Conservation (phyloP, 2,329 filamentous ascomycete genomes). For the Colletotrichum falcatum region DNA sequence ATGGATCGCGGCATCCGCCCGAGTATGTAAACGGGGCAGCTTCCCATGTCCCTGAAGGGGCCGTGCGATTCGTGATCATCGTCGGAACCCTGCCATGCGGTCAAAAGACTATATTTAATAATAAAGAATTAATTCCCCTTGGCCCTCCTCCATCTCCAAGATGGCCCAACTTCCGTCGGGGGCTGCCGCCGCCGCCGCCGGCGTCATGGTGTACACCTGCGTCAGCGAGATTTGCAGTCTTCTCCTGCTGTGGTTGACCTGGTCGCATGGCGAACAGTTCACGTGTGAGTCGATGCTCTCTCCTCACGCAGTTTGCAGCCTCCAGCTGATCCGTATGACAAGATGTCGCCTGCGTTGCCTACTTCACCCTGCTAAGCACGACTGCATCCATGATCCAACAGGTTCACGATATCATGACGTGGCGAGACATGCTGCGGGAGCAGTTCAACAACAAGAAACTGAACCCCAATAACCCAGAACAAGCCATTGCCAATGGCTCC, state of each 20-base stretch:
- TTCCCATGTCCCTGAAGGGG: neutral
- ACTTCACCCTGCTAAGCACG: neutral
- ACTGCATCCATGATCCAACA: neutral
- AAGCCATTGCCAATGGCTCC: neutral
- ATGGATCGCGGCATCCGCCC: neutral
- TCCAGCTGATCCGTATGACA: neutral
- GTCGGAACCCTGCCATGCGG: neutral
- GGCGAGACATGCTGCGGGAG: neutral
- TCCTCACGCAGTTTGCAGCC: neutral
- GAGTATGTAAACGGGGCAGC: neutral
- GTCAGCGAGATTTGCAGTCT: neutral
- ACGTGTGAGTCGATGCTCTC: neutral
- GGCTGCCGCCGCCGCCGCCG: neutral
- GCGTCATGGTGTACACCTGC: neutral
- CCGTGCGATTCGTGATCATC: neutral
- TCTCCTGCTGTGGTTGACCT: neutral
- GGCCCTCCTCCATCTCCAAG: neutral
- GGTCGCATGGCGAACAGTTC: neutral
- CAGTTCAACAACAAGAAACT: neutral
- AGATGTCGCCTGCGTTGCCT: neutral
- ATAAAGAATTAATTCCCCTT: neutral
- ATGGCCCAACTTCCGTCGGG: neutral
- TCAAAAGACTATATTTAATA: too few species aligned
- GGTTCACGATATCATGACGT: neutral
- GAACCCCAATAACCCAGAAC: neutral